A percentile compares a stretch with the other conserved stretches of the same genome.
Conservation (phyloP, 257 asterid genomes). For the Nicotiana knightiana region DNA sequence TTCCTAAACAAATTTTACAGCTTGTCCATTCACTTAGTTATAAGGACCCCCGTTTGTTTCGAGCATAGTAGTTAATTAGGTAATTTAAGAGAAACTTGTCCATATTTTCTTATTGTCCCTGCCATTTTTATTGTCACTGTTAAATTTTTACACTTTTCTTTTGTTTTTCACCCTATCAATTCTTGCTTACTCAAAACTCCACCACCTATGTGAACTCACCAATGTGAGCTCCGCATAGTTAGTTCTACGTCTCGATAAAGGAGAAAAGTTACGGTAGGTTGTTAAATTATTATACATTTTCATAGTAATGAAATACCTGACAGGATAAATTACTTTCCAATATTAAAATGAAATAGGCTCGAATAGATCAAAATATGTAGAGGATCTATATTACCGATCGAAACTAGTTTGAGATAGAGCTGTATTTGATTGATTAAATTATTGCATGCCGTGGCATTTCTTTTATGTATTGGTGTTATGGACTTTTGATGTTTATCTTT, state of each 20-base stretch:
- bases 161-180: not conserved
- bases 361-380: not conserved
- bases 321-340: not conserved
- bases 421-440: not conserved
- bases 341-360: not conserved
- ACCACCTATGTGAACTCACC: not conserved
- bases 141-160: not conserved
- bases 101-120: conserved; percentile 8
- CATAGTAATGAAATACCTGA: not conserved
- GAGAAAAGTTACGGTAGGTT: not conserved
- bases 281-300: not conserved
- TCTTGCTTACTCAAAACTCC: not conserved
- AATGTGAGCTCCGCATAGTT: not conserved
- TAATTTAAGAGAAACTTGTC: conserved; percentile 4
- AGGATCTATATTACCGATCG: not conserved
- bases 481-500: not conserved
- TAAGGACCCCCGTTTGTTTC: conserved; percentile 8
- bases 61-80: not conserved
- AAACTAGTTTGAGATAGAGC: not conserved
- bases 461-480: not conserved
- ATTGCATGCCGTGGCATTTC: not conserved
- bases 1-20: not conserved
- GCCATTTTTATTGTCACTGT: not conserved
- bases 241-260: not conserved
- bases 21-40: conserved; percentile 10